A percentile compares a stretch with the other conserved stretches of the same genome.
Evolutionary conservation across 1,139 yeast species (phyloP).

Genomic region (Pneumocystis canis): DNA sequence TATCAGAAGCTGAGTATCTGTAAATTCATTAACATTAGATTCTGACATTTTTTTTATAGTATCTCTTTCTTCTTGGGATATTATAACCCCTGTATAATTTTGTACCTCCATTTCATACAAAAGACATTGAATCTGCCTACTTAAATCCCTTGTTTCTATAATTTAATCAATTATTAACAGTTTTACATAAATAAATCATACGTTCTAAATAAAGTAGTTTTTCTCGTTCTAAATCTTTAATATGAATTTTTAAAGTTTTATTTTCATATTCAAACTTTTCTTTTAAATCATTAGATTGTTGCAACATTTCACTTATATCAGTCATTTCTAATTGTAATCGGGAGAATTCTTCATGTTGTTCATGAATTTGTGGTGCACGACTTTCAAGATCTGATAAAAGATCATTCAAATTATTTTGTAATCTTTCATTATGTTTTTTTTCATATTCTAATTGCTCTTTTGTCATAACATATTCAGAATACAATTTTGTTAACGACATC

Average conservation of each 20-base stretch:
- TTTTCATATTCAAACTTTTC: slow-evolving; percentile 19
- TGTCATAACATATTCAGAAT: slow-evolving; percentile 47
- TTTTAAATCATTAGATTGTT: slow-evolving; percentile 28
- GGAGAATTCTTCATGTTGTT: slow-evolving; percentile 41
- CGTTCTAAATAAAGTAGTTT: slow-evolving; percentile 19
- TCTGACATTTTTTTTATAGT: slow-evolving; percentile 30
- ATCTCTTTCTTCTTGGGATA: slow-evolving; percentile 42
- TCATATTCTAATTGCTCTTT: slow-evolving; percentile 58
- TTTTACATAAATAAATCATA: neutral
- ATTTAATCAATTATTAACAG: slow-evolving; percentile 16
- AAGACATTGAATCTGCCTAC: slow-evolving; percentile 63
- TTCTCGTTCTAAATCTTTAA: slow-evolving; percentile 5
- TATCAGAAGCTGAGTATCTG: slow-evolving; percentile 60
- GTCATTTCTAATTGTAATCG: slow-evolving; percentile 38
- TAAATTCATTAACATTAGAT: slow-evolving; percentile 27
- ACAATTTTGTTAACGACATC: slow-evolving; percentile 51
- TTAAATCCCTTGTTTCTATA: slow-evolving; percentile 53
- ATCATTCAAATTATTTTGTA: slow-evolving; percentile 55
- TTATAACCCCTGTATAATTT: slow-evolving; percentile 38
- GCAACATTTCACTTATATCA: slow-evolving; percentile 36
- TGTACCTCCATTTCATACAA: slow-evolving; percentile 52
- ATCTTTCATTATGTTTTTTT: slow-evolving; percentile 51
- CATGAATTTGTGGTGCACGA: slow-evolving; percentile 64
- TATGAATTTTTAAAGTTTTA: slow-evolving; percentile 24
- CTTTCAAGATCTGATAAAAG: slow-evolving; percentile 66